Evolutionary conservation across 2,329 filamentous ascomycete genomes (phyloP).

Genomic region (Aspergillus hortae): DNA sequence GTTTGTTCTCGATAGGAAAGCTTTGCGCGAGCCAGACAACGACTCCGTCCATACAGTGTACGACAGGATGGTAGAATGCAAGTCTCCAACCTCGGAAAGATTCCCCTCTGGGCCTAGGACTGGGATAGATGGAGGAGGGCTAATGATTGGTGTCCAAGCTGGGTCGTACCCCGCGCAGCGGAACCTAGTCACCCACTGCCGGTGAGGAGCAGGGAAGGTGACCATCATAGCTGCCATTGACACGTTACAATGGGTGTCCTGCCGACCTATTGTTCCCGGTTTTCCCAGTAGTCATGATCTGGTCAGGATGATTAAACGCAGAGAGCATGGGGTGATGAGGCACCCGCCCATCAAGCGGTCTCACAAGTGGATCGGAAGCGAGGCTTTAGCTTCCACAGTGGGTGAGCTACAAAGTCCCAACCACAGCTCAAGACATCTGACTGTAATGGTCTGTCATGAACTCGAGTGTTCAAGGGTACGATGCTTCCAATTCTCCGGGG

Average conservation of each 20-base stretch:
- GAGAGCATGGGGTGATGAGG: background rate
- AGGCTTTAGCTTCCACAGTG: background rate
- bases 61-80: slow-evolving; percentile 24
- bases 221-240: background rate
- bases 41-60: slow-evolving; percentile 3
- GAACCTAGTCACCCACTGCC: slow-evolving; percentile 21
- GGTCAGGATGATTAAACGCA: background rate
- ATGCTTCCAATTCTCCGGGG: too few species aligned
- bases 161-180: slow-evolving; percentile 27
- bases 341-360: background rate
- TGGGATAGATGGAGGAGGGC: background rate
- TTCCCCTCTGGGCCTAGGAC: slow-evolving; percentile 12
- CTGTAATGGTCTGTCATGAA: too few species aligned
- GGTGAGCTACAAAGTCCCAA: too few species aligned
- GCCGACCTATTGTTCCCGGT: too few species aligned
- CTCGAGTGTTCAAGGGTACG: too few species aligned
- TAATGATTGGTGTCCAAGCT: slow-evolving; percentile 23
- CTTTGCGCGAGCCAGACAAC: slow-evolving; percentile 12
- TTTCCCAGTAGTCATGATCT: background rate
- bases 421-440: too few species aligned
- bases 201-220: slow-evolving; percentile 18
- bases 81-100: slow-evolving; percentile 28
- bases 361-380: background rate
- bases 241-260: background rate
- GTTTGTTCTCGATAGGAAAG: slow-evolving; percentile 14